phyloP scores from a whole-genome alignment of 371 early-diverging fungal species.

The Rhizopus arrhizus region DNA sequence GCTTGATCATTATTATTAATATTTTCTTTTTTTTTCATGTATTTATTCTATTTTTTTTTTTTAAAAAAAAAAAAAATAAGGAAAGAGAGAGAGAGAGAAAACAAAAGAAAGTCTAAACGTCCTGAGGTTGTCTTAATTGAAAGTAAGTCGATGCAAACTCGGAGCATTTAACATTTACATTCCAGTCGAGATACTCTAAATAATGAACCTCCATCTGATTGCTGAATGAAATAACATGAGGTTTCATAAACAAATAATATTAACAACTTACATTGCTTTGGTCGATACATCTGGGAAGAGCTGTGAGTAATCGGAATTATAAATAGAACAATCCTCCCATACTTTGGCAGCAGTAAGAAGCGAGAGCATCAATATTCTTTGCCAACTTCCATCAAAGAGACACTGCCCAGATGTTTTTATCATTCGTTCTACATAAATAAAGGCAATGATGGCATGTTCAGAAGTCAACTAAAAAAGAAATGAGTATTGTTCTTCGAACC shows the following conservation, averaged over 20 bases:
- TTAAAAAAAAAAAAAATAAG: conserved; percentile 1
- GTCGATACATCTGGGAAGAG: conserved; percentile 64
- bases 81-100: conserved; percentile 1
- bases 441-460: conserved; percentile 75
- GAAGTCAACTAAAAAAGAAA: conserved; percentile 50
- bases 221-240: conserved; percentile 1
- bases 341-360: conserved; percentile 78
- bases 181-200: conserved; percentile 22
- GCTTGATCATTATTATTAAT: neutral
- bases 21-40: neutral
- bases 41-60: neutral
- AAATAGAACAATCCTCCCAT: conserved; percentile 89
- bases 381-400: conserved; percentile 75
- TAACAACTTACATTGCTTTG: conserved; percentile 31
- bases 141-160: conserved; percentile 25
- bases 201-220: conserved; percentile 25
- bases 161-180: conserved; percentile 24
- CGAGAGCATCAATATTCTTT: conserved; percentile 68
- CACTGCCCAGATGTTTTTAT: conserved; percentile 60
- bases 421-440: conserved; percentile 76
- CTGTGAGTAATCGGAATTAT: conserved; percentile 81
- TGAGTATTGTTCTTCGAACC: neutral
- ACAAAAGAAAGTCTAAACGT: neutral
- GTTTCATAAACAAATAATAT: neutral
- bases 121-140: conserved; percentile 8